Base-by-base conservation (phyloP, 768 basidiomycete genomes). In the Scleroderma bovista region DNA sequence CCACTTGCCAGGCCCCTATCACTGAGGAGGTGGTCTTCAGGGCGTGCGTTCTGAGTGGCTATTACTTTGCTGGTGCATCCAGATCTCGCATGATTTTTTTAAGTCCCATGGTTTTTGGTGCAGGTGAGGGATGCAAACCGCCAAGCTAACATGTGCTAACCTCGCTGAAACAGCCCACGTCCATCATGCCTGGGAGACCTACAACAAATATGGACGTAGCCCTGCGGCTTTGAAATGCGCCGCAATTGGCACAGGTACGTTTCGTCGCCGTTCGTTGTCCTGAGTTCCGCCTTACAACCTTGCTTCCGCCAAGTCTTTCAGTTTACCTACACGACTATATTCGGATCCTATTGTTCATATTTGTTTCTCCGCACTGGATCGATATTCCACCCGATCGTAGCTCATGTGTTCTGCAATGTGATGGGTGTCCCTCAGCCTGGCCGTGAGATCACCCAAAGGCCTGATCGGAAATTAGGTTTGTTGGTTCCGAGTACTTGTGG, bases 21-120 rank as follows among this genome's bases (percentile, higher is more conserved):
- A 94, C 94, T 0, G 95, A 99, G 69, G 95, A 98, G 66, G 51
- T 96, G 22, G 88, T 91, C 8, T 98, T 96, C 63, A 75, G 96
- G 23, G 83, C 88, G 1, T 93, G 91, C 62, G 77, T 95, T 24
- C 72, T 96, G 17, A 72, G 84, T 2, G 75, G 83, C 8, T 87
- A 89, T 56, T 74, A 82, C 48, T 75, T 95, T 45, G 78, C 84
- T 0, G 81, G 80, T 16, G 72, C 75, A 2, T 76, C 79, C 0
- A 73, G 57, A 20, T 60, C 52, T 37, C 73, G 75, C 32, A 83
- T 94, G 75, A 78, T 96, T 44, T 88, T 91, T 56, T 68, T 87
- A 1, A 78, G 86, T 2, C 96, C 96, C 0, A 68, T 96, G 11
- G 81, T 84, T 49, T 99, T 99, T 59, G 96, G 93, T 17, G 68